Percentiles rank a stretch among this genome's conserved stretches.
These are phyloP conservation scores for Coleophoma eucalyptorum DNA, from an alignment of 2,329 filamentous ascomycete species.

Conservation along the genomic window DNA sequence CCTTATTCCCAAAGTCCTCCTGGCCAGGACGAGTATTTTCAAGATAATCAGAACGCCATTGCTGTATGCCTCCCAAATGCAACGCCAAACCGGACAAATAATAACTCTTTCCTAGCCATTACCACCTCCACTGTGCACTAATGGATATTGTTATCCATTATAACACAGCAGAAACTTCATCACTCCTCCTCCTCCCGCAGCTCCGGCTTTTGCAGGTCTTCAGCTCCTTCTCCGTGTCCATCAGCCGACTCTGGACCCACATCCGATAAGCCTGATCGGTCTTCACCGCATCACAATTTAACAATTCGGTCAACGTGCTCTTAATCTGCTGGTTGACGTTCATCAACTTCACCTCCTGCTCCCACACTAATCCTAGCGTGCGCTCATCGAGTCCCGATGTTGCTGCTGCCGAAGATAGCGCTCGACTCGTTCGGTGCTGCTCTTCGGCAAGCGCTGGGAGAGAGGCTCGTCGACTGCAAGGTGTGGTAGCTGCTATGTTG, in stretches of 20 bases:
- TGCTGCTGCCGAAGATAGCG: too few species aligned
- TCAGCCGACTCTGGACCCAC: conserved; percentile 47
- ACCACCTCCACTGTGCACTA: not conserved
- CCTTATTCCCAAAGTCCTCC: too few species aligned
- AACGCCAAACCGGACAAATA: too few species aligned
- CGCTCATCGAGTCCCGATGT: conserved; percentile 12
- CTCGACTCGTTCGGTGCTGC: too few species aligned
- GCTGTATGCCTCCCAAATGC: too few species aligned
- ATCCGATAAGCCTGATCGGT: conserved; percentile 39
- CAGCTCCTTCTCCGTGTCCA: conserved; percentile 48
- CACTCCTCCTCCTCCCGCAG: conserved; percentile 16
- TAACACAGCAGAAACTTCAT: conserved; percentile 2
- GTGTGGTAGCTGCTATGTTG: conserved; percentile 6
- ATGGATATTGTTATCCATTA: too few species aligned
- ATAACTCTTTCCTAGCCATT: too few species aligned
- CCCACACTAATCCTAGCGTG: conserved; percentile 15
- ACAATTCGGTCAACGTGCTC: conserved; percentile 45
- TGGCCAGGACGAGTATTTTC: too few species aligned
- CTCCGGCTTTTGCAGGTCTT: conserved; percentile 19
- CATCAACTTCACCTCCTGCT: conserved; percentile 33
- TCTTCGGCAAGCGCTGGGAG: conserved; percentile 13
- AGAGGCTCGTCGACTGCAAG: conserved; percentile 12
- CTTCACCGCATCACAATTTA: conserved; percentile 47
- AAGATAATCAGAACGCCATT: too few species aligned
- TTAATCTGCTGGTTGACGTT: conserved; percentile 50